These are phyloP conservation scores for Galeopsis tetrahit DNA, from an alignment of 257 asterid species.

Conservation along the genomic window DNA sequence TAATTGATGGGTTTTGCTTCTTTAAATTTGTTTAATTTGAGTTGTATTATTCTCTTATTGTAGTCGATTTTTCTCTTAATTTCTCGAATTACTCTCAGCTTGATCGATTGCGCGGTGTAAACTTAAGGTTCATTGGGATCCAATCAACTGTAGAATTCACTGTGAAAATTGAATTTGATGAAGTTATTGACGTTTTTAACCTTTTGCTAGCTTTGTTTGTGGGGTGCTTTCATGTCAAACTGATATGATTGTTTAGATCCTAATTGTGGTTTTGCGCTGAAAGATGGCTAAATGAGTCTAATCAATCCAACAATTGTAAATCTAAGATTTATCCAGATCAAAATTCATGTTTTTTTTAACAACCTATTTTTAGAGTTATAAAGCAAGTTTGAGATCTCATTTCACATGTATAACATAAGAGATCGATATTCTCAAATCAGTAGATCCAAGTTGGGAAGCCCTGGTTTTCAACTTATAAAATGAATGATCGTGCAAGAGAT, in stretches of 20 bases:
- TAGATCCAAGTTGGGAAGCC: slow-evolving; percentile 6
- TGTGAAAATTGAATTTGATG: slow-evolving; percentile 13
- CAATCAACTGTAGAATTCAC: neutral
- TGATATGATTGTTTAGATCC: slow-evolving; percentile 4
- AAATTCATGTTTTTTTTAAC: neutral
- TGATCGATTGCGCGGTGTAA: slow-evolving; percentile 19
- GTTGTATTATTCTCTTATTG: slow-evolving; percentile 20
- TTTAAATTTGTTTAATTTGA: slow-evolving; percentile 15
- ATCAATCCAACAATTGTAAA: neutral
- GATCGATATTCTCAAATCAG: neutral
- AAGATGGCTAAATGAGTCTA: slow-evolving; percentile 13
- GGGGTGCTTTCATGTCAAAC: slow-evolving; percentile 2
- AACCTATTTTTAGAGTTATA: neutral
- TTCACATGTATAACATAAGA: slow-evolving; percentile 6
- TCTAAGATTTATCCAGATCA: slow-evolving; percentile 21
- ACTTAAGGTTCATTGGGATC: slow-evolving; percentile 3
- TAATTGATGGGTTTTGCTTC: neutral
- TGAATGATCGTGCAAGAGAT: neutral
- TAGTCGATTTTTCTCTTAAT: slow-evolving; percentile 2
- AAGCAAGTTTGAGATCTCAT: slow-evolving; percentile 9
- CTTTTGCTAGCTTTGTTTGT: slow-evolving; percentile 14
- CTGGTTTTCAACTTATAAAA: neutral
- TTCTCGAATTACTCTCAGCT: neutral
- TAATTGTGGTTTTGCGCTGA: slow-evolving; percentile 5
- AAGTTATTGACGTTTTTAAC: slow-evolving; percentile 17